Percentiles rank a stretch among this genome's conserved stretches.
These are phyloP conservation scores for Lactarius hengduanensis DNA, from an alignment of 768 basidiomycete genomes.

Conservation along the genomic window DNA sequence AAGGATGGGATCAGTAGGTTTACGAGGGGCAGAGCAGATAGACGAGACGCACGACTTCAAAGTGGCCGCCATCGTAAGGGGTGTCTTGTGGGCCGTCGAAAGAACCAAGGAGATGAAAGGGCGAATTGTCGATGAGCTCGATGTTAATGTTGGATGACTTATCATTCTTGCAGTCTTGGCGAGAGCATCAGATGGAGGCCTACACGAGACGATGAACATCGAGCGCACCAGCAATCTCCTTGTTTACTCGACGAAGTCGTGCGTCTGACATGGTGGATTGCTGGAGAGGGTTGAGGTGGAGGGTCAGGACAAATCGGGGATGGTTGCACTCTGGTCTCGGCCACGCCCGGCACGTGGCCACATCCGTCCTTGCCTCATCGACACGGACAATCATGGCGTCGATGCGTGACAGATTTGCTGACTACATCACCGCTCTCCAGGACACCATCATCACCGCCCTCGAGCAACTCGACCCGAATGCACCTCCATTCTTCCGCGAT, in stretches of 20 bases:
- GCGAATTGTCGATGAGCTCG: constrained; percentile 84
- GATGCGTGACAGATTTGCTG: constrained; percentile 79
- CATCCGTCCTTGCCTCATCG: neutral
- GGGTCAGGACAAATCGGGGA: constrained; percentile 4
- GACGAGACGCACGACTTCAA: constrained; percentile 72
- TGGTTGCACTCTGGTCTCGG: neutral
- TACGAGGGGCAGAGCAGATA: neutral
- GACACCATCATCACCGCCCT: constrained; percentile 72
- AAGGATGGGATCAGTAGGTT: neutral
- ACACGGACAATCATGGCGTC: constrained; percentile 21
- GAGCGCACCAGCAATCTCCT: constrained; percentile 80
- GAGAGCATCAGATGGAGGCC: neutral
- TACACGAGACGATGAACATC: neutral
- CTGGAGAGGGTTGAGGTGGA: constrained; percentile 10
- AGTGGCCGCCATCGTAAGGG: constrained; percentile 89
- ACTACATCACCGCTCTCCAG: constrained; percentile 76
- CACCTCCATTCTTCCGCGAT: constrained; percentile 77
- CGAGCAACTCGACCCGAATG: constrained; percentile 72
- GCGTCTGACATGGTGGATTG: constrained; percentile 51
- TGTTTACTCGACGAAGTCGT: constrained; percentile 84
- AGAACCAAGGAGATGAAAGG: constrained; percentile 87
- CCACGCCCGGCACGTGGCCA: constrained; percentile 5
- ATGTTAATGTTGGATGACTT: constrained; percentile 84
- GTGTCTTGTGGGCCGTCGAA: constrained; percentile 92
- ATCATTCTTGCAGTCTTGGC: constrained; percentile 92